Evolutionary conservation across 768 basidiomycete species (phyloP), one percentile per base, ranked within the genome.

Genomic region (Dacryopinax spathularia): DNA sequence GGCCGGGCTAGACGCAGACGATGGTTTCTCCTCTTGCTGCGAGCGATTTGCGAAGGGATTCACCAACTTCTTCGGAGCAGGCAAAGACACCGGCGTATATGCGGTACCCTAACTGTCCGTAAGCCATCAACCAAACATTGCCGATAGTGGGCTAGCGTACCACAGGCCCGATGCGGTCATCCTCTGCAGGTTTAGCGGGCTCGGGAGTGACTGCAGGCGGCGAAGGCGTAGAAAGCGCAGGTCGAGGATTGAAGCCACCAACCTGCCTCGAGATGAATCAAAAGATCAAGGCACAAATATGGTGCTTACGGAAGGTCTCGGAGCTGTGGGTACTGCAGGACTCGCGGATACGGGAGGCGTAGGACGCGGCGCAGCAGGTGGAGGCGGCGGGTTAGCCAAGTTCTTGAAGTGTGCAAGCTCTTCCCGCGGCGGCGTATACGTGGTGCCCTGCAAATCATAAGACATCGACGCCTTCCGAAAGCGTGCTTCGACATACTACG

Each of bases 51-150:
- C 83, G 68, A 91, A 91, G 1, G 88, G 88, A 71, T 92, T 95
- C 68, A 77, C 87, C 61, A 98, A 80, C 73, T 86, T 97, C 74
- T 87, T 92, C 0, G 95, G 95, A 25, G 86, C 80, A 22, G 84
- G 81, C 9, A 98, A 79, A 61, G 82, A 82, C 65, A 98, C 91
- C 1, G 95, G 95, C 1, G 86, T 89, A 72, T 93, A 97, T 0
- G 87, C 81, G 0, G 92, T 91, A 60, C 92, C 89, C 75, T 77
- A 39, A 16, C n/a, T n/a, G n/a, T n/a, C n/a, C n/a, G n/a, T 18
- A 10, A 15, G 34, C 34, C 39, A 31, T 48, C 22, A 25, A 34
- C 12, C 2, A 35, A 35, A 33, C 34, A 56, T 2, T 18, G 31
- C 5, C 7, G 33, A 64, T 16, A 15, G 37, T 31, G 10, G n/a